These are phyloP conservation scores for Ambrosia hybrid DNA, from an alignment of 140 eudicot genomes.

Conservation along the genomic window DNA sequence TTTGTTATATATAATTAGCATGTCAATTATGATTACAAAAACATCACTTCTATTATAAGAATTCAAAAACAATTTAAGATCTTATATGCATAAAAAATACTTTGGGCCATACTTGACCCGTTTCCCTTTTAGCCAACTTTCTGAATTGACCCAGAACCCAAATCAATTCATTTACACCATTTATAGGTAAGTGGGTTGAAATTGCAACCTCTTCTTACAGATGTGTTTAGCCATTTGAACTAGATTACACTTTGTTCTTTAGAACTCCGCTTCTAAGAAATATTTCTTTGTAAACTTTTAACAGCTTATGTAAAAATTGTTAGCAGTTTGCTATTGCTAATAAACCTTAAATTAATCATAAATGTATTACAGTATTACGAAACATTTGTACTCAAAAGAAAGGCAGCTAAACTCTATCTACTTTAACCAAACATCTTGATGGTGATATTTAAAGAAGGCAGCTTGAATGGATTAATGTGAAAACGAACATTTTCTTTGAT, in stretches of 20 bases:
- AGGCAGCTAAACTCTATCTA: not conserved
- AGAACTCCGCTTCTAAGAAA: not conserved
- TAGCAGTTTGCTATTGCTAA: not conserved
- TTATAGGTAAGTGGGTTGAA: not conserved
- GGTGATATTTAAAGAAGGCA: not conserved
- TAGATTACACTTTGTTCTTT: not conserved
- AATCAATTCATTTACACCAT: not conserved
- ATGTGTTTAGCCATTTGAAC: not conserved
- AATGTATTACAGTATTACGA: not conserved
- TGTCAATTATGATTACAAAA: too few species aligned
- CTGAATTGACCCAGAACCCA: not conserved
- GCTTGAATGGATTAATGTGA: not conserved
- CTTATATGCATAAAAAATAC: not conserved
- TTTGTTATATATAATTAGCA: too few species aligned
- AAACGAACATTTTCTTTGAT: not conserved
- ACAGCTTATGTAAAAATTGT: too few species aligned
- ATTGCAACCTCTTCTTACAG: not conserved
- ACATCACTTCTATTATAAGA: too few species aligned
- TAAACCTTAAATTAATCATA: not conserved
- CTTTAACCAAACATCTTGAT: constrained; percentile 3
- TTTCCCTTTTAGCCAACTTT: not conserved
- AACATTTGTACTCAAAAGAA: constrained; percentile 5
- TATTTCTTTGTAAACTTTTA: not conserved
- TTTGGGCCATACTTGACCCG: not conserved
- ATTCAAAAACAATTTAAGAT: too few species aligned